A percentile compares a stretch with the other conserved stretches of the same genome.
Conservation (phyloP, 23 red algal genomes). For the Gracilaria gracilis region DNA sequence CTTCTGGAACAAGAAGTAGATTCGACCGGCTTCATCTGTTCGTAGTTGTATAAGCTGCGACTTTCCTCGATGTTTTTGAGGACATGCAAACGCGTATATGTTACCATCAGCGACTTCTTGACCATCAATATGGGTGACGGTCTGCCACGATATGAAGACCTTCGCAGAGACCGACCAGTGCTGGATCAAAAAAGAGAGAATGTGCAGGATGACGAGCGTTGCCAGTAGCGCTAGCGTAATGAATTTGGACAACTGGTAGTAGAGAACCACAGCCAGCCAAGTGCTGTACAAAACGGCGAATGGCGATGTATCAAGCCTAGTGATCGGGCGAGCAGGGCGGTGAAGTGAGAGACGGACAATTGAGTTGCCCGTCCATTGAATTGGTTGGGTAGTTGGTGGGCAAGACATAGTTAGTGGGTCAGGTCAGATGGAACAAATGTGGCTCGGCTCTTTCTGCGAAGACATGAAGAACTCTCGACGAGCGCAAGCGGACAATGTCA, state of each 20-base stretch:
- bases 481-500: background rate
- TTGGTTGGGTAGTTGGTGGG: background rate
- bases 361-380: slow-evolving; percentile 72
- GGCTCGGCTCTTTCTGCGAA: background rate
- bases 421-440: background rate
- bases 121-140: slow-evolving; percentile 2
- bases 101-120: background rate
- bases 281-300: slow-evolving; percentile 63
- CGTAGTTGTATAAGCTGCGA: slow-evolving; percentile 69
- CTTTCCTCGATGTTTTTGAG: slow-evolving; percentile 82
- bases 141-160: slow-evolving; percentile 54
- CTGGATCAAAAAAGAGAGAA: slow-evolving; percentile 80
- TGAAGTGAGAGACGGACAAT: slow-evolving; percentile 79
- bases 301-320: slow-evolving; percentile 74
- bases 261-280: slow-evolving; percentile 26
- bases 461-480: background rate
- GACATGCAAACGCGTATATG: slow-evolving; percentile 67
- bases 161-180: slow-evolving; percentile 84
- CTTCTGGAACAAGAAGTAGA: slow-evolving; percentile 85
- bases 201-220: slow-evolving; percentile 51
- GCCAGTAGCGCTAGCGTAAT: slow-evolving; percentile 45
- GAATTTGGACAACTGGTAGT: slow-evolving; percentile 49
- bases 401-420: slow-evolving; percentile 12
- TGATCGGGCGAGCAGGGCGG: slow-evolving; percentile 9
- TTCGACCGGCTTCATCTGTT: slow-evolving; percentile 16